Conservation (phyloP, 139 green algal genomes). For the Chlamydomonas asymmetrica region DNA sequence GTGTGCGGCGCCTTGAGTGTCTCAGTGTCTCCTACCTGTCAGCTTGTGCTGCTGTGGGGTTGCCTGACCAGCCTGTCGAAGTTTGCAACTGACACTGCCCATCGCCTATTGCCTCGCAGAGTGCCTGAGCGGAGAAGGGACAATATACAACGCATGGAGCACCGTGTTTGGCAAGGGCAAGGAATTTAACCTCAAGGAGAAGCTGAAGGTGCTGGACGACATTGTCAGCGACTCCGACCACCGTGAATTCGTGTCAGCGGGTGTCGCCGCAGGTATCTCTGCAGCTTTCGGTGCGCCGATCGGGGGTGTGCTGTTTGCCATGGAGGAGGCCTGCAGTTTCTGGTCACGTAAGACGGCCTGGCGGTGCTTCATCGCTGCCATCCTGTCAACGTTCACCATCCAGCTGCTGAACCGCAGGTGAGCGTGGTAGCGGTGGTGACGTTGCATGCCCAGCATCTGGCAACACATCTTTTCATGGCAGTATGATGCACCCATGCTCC, state of each 20-base stretch:
- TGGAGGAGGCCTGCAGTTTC: slow-evolving; percentile 82
- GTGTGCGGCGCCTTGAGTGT: too few species aligned
- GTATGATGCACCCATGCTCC: too few species aligned
- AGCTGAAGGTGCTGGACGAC: slow-evolving; percentile 60
- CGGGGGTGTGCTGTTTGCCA: slow-evolving; percentile 90
- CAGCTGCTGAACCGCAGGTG: slow-evolving; percentile 48
- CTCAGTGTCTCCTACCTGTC: too few species aligned
- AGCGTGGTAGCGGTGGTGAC: too few species aligned
- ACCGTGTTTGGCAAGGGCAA: slow-evolving; percentile 32
- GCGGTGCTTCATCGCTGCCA: slow-evolving; percentile 84
- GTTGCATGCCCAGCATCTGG: too few species aligned
- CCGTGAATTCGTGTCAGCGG: slow-evolving; percentile 85
- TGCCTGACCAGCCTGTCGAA: too few species aligned
- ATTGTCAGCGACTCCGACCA: slow-evolving; percentile 70
- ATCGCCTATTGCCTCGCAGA: slow-evolving; percentile 7
- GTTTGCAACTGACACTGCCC: too few species aligned
- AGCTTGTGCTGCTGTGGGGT: too few species aligned
- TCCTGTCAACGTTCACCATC: slow-evolving; percentile 69
- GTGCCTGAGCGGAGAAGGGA: slow-evolving; percentile 20
- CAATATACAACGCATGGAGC: slow-evolving; percentile 20
- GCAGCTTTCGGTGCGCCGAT: slow-evolving; percentile 88
- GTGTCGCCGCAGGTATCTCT: slow-evolving; percentile 78
- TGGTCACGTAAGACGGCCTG: slow-evolving; percentile 76
- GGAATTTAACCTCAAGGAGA: slow-evolving; percentile 36
- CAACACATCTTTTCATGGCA: too few species aligned